Conservation (phyloP, 1,284 basidiomycete species). For the Clitocybe nebularis region DNA sequence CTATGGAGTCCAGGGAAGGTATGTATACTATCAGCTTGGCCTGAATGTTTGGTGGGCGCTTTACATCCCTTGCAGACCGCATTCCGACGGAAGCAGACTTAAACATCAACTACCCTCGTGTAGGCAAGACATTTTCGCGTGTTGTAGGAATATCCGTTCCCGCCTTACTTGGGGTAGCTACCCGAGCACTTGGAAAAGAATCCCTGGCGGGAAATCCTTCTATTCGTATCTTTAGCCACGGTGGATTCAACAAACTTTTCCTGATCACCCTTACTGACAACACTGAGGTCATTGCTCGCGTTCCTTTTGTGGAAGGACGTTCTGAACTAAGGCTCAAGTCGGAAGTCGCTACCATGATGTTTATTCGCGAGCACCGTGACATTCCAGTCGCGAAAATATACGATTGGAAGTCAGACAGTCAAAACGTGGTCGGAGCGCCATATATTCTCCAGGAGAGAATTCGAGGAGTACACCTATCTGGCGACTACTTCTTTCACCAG, state of each 20-base stretch:
- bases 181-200: too few species aligned
- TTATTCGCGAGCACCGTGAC: neutral
- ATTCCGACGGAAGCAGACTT: too few species aligned
- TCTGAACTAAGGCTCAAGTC: neutral
- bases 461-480: neutral
- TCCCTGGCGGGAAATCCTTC: neutral
- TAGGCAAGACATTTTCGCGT: too few species aligned
- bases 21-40: too few species aligned
- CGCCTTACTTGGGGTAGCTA: too few species aligned
- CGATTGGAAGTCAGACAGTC: neutral
- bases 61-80: too few species aligned
- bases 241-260: neutral
- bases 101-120: too few species aligned
- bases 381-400: neutral
- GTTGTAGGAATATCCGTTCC: too few species aligned
- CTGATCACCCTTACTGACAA: neutral
- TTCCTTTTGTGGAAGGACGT: neutral
- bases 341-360: neutral
- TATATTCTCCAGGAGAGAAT: slow-evolving; percentile 1
- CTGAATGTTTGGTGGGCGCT: too few species aligned
- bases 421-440: neutral
- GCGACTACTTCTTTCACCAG: neutral
- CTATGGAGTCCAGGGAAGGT: too few species aligned
- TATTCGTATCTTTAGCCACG: neutral
- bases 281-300: neutral